Evolutionary conservation across 2,329 filamentous ascomycete genomes (phyloP).

Genomic region (Helicocarpus griseus): DNA sequence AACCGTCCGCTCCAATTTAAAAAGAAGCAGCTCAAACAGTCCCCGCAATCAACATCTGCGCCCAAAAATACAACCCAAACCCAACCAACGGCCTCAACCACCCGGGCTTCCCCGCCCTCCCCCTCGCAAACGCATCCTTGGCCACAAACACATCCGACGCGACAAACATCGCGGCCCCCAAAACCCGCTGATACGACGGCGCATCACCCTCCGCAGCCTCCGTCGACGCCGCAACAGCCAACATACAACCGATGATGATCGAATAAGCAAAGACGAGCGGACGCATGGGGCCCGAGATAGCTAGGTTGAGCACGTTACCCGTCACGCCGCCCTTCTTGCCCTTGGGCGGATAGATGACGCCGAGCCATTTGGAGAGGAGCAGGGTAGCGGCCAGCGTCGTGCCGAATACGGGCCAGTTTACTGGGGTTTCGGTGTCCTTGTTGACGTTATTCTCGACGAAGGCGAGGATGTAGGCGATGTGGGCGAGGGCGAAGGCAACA

Average conservation of each 20-base stretch:
- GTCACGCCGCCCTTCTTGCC: constrained; percentile 3
- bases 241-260: constrained; percentile 20
- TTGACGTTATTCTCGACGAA: constrained; percentile 13
- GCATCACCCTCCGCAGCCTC: constrained; percentile 3
- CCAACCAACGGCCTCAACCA: constrained; percentile 14
- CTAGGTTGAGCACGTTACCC: constrained; percentile 18
- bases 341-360: constrained; percentile 19
- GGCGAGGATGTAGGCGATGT: constrained; percentile 21
- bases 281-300: constrained; percentile 18
- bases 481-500: constrained; percentile 20
- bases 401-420: constrained; percentile 12
- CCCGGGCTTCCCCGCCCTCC: not conserved
- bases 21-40: constrained; percentile 1
- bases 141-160: constrained; percentile 24
- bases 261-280: constrained; percentile 18
- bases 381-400: constrained; percentile 15
- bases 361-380: constrained; percentile 16
- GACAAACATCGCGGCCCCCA: constrained; percentile 24
- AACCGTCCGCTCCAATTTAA: not conserved
- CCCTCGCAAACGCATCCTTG: constrained; percentile 20
- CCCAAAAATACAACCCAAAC: constrained; percentile 22
- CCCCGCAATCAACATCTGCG: constrained; percentile 20
- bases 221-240: constrained; percentile 18
- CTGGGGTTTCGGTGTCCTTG: not conserved
- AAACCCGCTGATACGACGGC: constrained; percentile 15